phyloP scores from a whole-genome alignment of 2,329 filamentous ascomycete genomes.

The Alternaria arborescens region DNA sequence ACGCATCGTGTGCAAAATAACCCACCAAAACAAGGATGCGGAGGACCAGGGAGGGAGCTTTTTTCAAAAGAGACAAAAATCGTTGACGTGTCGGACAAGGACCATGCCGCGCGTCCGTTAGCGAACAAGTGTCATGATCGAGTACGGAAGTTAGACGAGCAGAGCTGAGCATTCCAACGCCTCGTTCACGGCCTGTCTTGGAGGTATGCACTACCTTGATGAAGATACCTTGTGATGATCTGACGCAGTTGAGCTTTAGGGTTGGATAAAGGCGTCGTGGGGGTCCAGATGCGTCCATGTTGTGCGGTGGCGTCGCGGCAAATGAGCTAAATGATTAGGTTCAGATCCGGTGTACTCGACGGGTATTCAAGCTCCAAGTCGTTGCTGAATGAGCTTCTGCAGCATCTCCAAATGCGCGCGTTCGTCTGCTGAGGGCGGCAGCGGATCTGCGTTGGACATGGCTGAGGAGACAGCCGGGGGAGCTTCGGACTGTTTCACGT shows the following conservation, averaged over 20 bases:
- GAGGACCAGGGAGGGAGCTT: background rate
- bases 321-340: slow-evolving; percentile 26
- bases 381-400: slow-evolving; percentile 43
- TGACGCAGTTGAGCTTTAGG: slow-evolving; percentile 7
- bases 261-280: slow-evolving; percentile 20
- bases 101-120: slow-evolving; percentile 25
- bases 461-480: slow-evolving; percentile 46
- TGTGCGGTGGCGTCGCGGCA: slow-evolving; percentile 28
- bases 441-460: slow-evolving; percentile 39
- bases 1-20: slow-evolving; percentile 15
- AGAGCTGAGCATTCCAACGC: slow-evolving; percentile 11
- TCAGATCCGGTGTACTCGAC: slow-evolving; percentile 23
- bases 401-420: slow-evolving; percentile 43
- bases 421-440: slow-evolving; percentile 35
- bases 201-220: slow-evolving; percentile 2
- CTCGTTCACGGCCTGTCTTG: slow-evolving; percentile 12
- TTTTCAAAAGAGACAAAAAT: slow-evolving; percentile 8
- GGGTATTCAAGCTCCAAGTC: slow-evolving; percentile 36
- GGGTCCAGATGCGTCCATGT: slow-evolving; percentile 30
- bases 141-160: slow-evolving; percentile 13
- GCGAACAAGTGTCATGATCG: slow-evolving; percentile 27
- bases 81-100: slow-evolving; percentile 17
- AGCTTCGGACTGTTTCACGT: slow-evolving; percentile 52
- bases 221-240: slow-evolving; percentile 5
- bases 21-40: slow-evolving; percentile 1